Conservation (phyloP, 805 yeast genomes). For the Ogataea ramenticola region DNA sequence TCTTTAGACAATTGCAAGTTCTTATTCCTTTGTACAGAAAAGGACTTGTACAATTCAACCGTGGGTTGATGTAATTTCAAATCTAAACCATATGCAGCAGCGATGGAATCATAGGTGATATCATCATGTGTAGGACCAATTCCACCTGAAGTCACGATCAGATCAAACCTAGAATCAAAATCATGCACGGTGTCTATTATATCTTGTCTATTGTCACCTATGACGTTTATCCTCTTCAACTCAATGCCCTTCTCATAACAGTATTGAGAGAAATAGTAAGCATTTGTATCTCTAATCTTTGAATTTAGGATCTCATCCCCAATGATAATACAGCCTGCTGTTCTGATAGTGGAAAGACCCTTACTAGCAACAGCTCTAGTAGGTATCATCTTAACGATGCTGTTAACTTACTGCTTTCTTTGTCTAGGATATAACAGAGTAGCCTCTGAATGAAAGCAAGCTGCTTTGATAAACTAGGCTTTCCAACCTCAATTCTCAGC, state of each 20-base stretch:
- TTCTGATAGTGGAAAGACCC: constrained; percentile 9
- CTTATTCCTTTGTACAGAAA: constrained; percentile 32
- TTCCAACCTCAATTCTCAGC: too few species aligned
- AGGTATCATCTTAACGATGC: too few species aligned
- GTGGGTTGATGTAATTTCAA: constrained; percentile 49
- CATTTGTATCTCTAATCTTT: constrained; percentile 74
- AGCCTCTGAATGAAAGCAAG: too few species aligned
- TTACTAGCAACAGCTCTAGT: too few species aligned
- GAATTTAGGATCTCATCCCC: constrained; percentile 90
- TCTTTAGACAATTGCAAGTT: too few species aligned
- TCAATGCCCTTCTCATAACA: constrained; percentile 67
- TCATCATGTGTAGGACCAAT: constrained; percentile 93
- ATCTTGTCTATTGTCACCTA: constrained; percentile 70
- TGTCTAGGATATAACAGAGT: too few species aligned
- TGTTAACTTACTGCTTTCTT: too few species aligned
- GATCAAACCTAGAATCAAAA: constrained; percentile 47
- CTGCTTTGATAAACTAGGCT: too few species aligned
- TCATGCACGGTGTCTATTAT: constrained; percentile 46
- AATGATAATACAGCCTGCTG: constrained; percentile 53
- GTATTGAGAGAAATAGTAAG: constrained; percentile 59
- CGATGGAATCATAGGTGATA: constrained; percentile 72
- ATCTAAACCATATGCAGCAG: constrained; percentile 50
- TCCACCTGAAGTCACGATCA: constrained; percentile 64
- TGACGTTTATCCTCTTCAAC: constrained; percentile 56
- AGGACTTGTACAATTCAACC: constrained; percentile 49